Base-by-base conservation (phyloP, 176 grass and related monocot species). In the Guadua angustifolia region DNA sequence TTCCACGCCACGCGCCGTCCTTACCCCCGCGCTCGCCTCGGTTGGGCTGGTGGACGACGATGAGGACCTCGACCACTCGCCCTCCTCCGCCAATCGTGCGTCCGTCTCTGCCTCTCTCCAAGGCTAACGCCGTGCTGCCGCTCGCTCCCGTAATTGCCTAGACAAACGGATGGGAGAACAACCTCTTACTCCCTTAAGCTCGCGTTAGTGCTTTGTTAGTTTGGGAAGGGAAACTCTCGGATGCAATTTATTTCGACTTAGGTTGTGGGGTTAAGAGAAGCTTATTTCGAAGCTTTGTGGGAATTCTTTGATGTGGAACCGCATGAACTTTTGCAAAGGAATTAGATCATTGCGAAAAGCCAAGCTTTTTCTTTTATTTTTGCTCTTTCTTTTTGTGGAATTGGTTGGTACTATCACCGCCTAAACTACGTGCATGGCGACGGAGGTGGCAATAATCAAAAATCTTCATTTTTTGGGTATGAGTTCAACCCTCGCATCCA, bases 101-200 rank as follows among this genome's bases (percentile, higher is more conserved):
- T 89, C 91, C 67, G 82, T 95, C 38, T n/a, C 15, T 87, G 91
- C 65, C 89, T 98, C 50, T 98, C 95, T 13, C 52, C 85, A 84
- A 85, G 76, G 92, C 91, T 73, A 98, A 93, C 80, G 83, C 86
- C 76, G 89, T 98, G n/a, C n/a, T 74, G 87, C 94, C 43, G 84
- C 87, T 68, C 87, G 93, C 16, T 98, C 63, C 78, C 87, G 95
- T 98, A 90, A 91, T 79, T 24, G 6, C 77, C 56, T 8, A 21
- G 7, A 33, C 56, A 17, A 19, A 21, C 51, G 16, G 51, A 55
- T 55, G 51, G 51, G 26, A 29, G 21, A 55, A 38, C 47, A 11
- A 6, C 50, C 9, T 38, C 9, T 11, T 38, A 13, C 68, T 73
- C 33, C 56, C 53, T 70, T 19, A 42, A 18, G 44, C 66, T 29